Conservation (phyloP, 192 early-diverging fungal genomes). For the Obelidium mucronatum region DNA sequence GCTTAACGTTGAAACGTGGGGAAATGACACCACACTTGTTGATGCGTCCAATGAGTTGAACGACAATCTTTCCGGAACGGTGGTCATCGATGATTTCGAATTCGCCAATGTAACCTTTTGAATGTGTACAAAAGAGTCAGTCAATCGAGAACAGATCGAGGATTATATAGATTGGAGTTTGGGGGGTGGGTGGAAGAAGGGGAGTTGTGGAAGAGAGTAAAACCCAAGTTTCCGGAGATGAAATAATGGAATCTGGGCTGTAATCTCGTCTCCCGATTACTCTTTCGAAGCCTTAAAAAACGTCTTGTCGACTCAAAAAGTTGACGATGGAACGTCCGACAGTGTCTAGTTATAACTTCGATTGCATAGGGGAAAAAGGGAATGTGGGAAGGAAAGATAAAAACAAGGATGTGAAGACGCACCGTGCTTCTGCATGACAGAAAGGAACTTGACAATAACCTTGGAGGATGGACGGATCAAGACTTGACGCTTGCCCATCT, state of each 20-base stretch:
- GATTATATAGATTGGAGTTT: constrained; percentile 41
- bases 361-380: constrained; percentile 47
- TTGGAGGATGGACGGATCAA: constrained; percentile 96
- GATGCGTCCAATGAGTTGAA: constrained; percentile 97
- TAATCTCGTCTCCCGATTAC: constrained; percentile 54
- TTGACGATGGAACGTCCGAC: constrained; percentile 56
- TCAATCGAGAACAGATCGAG: constrained; percentile 13
- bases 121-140: neutral
- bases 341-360: constrained; percentile 79
- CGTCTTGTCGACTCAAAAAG: constrained; percentile 58
- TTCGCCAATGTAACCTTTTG: constrained; percentile 95
- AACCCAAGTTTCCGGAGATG: constrained; percentile 29
- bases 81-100: constrained; percentile 99
- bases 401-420: constrained; percentile 41
- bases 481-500: constrained; percentile 97
- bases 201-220: constrained; percentile 39
- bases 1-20: constrained; percentile 97
- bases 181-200: constrained; percentile 43
- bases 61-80: constrained; percentile 96
- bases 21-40: constrained; percentile 99
- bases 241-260: constrained; percentile 53
- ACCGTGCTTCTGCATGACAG: constrained; percentile 99
- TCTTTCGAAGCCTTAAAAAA: constrained; percentile 83
- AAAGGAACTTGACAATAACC: constrained; percentile 98
- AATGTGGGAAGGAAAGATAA: neutral